These are phyloP conservation scores for Oryza coarctata DNA, from an alignment of 176 grass and related monocot species.

Conservation along the genomic window DNA sequence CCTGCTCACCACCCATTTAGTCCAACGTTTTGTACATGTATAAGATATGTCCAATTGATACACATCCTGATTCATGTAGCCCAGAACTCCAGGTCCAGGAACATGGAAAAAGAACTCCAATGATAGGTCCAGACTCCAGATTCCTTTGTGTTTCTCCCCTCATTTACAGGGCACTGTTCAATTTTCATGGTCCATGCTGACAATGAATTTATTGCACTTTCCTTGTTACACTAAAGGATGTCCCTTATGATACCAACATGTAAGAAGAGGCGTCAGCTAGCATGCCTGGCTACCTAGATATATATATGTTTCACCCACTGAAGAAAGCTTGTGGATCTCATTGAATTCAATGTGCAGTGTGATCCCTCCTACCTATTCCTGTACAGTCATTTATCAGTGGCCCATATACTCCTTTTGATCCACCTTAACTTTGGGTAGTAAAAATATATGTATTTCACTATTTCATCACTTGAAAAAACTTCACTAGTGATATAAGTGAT, in stretches of 20 bases:
- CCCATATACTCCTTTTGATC: neutral
- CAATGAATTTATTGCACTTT: conserved; percentile 16
- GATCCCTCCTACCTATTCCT: neutral
- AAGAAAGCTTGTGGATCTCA: conserved; percentile 2
- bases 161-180: neutral
- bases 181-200: neutral
- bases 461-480: neutral
- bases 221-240: neutral
- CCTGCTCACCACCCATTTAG: too few relatives aligned
- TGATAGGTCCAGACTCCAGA: neutral
- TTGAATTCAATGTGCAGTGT: neutral
- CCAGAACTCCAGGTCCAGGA: neutral
- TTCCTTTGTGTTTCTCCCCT: neutral
- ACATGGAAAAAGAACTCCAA: neutral
- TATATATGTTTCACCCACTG: neutral
- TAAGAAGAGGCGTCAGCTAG: neutral
- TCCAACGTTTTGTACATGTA: too few relatives aligned
- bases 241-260: conserved; percentile 14
- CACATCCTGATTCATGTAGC: neutral
- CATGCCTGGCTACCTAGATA: neutral
- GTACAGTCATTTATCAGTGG: neutral
- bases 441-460: neutral
- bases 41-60: neutral
- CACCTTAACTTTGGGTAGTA: neutral
- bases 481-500: neutral